Base-by-base conservation (phyloP, 306 rosid species). In the Lathyrus sativus region DNA sequence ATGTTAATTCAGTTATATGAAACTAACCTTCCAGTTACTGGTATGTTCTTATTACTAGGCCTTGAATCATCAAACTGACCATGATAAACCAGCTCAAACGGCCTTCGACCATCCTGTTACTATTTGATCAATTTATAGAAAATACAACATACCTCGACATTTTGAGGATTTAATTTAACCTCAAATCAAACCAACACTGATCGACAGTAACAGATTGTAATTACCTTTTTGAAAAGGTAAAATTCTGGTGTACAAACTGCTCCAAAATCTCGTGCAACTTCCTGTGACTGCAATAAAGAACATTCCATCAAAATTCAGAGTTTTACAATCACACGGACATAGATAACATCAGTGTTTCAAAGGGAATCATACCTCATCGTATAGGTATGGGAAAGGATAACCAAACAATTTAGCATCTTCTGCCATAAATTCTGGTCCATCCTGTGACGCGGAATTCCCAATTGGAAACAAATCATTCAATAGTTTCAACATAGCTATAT, bases 41-140 rank as follows among this genome's bases (percentile, higher is more conserved):
- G 85, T 55, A 85, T 76, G 58, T 60, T 82, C 71, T 64, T 93
- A 68, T 69, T 93, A 72, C 90, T 86, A 22, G 97, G 98, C 53
- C 96, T 90, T 7, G 98, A 93, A 81, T 88, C 98, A 73, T 93
- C 98, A 84, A 86, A 93, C 55, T 90, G 98, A 50, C 98, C 97
- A 56, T 85, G 97, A 78, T 93, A 93, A 65, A 88, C 97, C 81
- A 93, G 81, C 80, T 93, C 97, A 74, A 79, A 93, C 3, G 97
- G 98, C 87, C 98, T 88, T 72, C 98, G 79, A 75, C 98, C 98
- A 82, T 85, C 96, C 98, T 90, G 85, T 71, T 74, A 78, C 49
- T 29, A 37, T 65, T 63, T 48, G 24, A 74, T 49, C 46, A 31
- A 50, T 46, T 3, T 17, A 56, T 50, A 38, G 45, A 56, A 62